These are phyloP conservation scores for Eimeria brunetti DNA, from an alignment of 169 alveolate species.

Conservation along the genomic window DNA sequence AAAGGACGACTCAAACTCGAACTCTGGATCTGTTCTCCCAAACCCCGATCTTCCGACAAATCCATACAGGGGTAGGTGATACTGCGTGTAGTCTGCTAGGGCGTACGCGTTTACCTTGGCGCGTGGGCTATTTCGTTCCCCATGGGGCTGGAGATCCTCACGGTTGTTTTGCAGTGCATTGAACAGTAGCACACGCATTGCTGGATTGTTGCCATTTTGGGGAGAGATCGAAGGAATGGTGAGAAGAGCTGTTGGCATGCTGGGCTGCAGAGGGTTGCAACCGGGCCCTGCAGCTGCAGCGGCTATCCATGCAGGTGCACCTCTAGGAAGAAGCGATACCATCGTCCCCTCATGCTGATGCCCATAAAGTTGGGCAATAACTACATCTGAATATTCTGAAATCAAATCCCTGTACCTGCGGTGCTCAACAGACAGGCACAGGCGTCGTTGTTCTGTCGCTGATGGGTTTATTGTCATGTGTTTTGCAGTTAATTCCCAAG, in stretches of 20 bases:
- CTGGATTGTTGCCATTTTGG: conserved; percentile 34
- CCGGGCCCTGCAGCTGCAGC: conserved; percentile 56
- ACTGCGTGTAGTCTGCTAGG: conserved; percentile 19
- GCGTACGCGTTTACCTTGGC: background rate
- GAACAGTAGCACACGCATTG: conserved; percentile 23
- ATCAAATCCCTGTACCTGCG: conserved; percentile 44
- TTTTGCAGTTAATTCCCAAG: background rate
- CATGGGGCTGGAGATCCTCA: background rate
- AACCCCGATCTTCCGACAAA: conserved; percentile 44
- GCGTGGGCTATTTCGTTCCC: background rate
- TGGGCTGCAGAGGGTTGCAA: conserved; percentile 35
- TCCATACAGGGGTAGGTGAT: conserved; percentile 26
- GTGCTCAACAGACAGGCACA: background rate
- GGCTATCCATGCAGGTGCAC: conserved; percentile 15
- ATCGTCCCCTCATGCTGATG: conserved; percentile 47
- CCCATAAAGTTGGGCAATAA: conserved; percentile 19
- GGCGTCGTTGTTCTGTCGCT: background rate
- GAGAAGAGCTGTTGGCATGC: conserved; percentile 34
- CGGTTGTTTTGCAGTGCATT: background rate
- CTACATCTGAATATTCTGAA: conserved; percentile 22
- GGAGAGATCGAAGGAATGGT: conserved; percentile 30
- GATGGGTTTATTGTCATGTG: background rate
- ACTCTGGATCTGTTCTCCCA: conserved; percentile 11
- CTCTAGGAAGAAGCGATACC: background rate
- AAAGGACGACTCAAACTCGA: conserved; percentile 40